Base-by-base conservation (phyloP, 176 grass and related monocot species). In the Ampelocalamus luodianensis region DNA sequence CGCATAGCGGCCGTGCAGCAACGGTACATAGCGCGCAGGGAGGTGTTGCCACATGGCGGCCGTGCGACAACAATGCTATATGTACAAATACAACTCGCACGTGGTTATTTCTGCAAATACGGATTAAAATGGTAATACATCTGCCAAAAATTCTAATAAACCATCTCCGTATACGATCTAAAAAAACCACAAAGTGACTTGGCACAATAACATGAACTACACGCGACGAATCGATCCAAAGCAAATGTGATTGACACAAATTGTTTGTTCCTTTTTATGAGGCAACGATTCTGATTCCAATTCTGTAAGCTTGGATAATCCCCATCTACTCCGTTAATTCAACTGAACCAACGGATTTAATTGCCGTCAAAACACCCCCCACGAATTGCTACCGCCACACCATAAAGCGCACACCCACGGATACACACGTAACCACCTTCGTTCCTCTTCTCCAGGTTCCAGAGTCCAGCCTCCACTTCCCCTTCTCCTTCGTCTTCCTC, bases 401-500 rank as follows among this genome's bases (percentile, higher is more conserved):
- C 59, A 24, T 26, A 27, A 50, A 60, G 53, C 74, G 37, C 22
- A 77, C 54, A 42, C 36, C 34, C 34, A n/a, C 14, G 24, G 10
- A 17, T 34, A 17, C 23, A 46, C 15, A 81, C 50, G 68, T 48
- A 58, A 22, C 77, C 60, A 12, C 76, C 71, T 80, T 74, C 69
- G 50, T 82, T 75, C 18, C 70, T 40, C 23, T 1, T 22, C n/a
- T 37, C 5, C 55, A 23, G 26, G 61, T 8, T 85, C 60, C 36
- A 63, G 78, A 76, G 67, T 74, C 55, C 16, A 62, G 29, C 22
- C 32, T 53, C 76, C 77, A 6, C 53, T 64, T 18, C 77, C 36
- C 40, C 37, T 69, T 38, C 56, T 46, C 48, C 83, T 14, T n/a
- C 75, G 69, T 69, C 82, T 86, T 86, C 88, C 72, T 55, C 83